Conservation (phyloP, 176 grass and related monocot genomes). For the Aegilops bicornis region DNA sequence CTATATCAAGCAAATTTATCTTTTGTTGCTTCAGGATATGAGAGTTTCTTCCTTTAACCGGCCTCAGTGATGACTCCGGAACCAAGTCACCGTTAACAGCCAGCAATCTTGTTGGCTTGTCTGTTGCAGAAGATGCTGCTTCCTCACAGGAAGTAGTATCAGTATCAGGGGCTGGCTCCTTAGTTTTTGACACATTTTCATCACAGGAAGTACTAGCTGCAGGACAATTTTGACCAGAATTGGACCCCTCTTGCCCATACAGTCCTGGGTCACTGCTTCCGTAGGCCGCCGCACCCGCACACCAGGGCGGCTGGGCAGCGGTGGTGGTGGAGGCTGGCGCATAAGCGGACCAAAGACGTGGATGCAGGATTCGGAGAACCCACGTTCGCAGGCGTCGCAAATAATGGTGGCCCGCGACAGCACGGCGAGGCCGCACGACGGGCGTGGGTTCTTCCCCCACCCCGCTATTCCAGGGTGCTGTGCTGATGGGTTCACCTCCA, state of each 20-base stretch:
- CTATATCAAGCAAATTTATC: slow-evolving; percentile 87
- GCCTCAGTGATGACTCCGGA: slow-evolving; percentile 71
- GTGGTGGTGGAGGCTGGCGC: slow-evolving; percentile 2
- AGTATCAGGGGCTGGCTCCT: slow-evolving; percentile 3
- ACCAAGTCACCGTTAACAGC: slow-evolving; percentile 49
- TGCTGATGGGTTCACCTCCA: slow-evolving; percentile 26
- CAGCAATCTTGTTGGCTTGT: slow-evolving; percentile 46
- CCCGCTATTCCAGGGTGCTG: slow-evolving; percentile 65
- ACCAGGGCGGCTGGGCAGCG: slow-evolving; percentile 6
- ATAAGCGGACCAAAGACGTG: slow-evolving; percentile 17
- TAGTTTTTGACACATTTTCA: slow-evolving; percentile 47
- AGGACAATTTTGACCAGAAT: slow-evolving; percentile 32
- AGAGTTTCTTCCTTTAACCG: slow-evolving; percentile 66
- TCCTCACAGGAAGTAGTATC: slow-evolving; percentile 40
- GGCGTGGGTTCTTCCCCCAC: slow-evolving; percentile 30
- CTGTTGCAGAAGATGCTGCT: slow-evolving; percentile 36
- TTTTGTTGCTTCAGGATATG: slow-evolving; percentile 76
- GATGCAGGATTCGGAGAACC: slow-evolving; percentile 72
- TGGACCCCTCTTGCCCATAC: slow-evolving; percentile 46
- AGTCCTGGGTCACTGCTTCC: slow-evolving; percentile 50
- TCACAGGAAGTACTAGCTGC: slow-evolving; percentile 28
- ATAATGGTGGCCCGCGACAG: slow-evolving; percentile 41
- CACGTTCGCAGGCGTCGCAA: slow-evolving; percentile 85
- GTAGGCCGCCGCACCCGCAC: slow-evolving; percentile 30
- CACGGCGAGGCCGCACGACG: slow-evolving; percentile 51